Base-by-base conservation (phyloP, 257 asterid species). In the Coffea eugenioides region DNA sequence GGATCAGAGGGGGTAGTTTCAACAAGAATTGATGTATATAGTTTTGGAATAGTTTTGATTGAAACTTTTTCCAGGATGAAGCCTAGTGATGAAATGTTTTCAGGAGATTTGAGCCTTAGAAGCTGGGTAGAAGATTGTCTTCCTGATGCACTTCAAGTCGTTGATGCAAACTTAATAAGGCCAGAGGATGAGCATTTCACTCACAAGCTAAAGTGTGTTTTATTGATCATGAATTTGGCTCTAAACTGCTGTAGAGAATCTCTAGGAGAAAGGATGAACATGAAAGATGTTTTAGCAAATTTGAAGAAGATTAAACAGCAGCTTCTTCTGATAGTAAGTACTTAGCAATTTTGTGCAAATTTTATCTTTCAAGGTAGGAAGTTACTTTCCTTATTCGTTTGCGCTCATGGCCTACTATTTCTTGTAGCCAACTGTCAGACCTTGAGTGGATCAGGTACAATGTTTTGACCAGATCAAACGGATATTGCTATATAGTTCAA, bases 151-250 rank as follows among this genome's bases (percentile, higher is more conserved):
- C n/a, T 23, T 59, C 65, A 59, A 10, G 72, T 84, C 3, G 64
- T 80, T 6, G 90, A 87, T 75, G 46, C 48, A 0, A 76, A 59
- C 59, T 79, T 87, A 69, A 11, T 82, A 69, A 69, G 20, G 9
- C 74, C 45, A 23, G 84, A 68, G 14, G 87, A 86, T 6, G 10
- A 73, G 6, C 11, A 71, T 21, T 34, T 25, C 14, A 6, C 7
- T 43, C 66, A 64, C 36, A 86, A 75, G 49, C 10, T 77, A 15
- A 74, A 84, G 65, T 80, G 83, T 57, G 25, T 84, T 23, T 52
- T 81, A 15, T 80, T 78, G 23, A 82, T 84, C 48, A 41, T 84
- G 77, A 82, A 84, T 69, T 69, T 87, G 68, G 88, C 88, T 56
- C 65, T 87, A 56, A 68, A 65, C 16, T 87, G 93, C 82, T 76